Evolutionary conservation across 805 yeast species (phyloP).

Genomic region (Millerago galiae): DNA sequence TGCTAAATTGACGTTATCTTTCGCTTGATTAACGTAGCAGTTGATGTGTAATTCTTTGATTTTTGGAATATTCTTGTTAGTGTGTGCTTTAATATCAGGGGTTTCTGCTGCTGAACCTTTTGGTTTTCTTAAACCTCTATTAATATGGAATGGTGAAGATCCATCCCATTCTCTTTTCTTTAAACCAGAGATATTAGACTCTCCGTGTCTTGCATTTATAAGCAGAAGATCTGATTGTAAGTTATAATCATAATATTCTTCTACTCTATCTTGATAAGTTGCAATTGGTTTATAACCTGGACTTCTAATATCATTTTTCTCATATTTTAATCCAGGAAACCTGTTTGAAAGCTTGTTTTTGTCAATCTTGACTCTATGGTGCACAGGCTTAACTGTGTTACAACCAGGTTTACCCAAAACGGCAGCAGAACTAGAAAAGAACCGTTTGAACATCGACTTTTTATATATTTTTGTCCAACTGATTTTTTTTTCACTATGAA

Average conservation of each 20-base stretch:
- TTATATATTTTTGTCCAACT: not conserved
- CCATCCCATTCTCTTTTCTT: slow-evolving; percentile 83
- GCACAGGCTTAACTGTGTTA: slow-evolving; percentile 85
- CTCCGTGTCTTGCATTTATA: slow-evolving; percentile 67
- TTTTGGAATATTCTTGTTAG: slow-evolving; percentile 65
- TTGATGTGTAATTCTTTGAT: slow-evolving; percentile 64
- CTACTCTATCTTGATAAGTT: slow-evolving; percentile 73
- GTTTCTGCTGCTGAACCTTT: slow-evolving; percentile 68
- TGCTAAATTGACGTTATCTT: slow-evolving; percentile 63
- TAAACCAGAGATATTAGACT: slow-evolving; percentile 45
- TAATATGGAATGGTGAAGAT: slow-evolving; percentile 79
- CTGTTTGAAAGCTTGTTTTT: slow-evolving; percentile 72
- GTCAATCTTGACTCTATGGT: slow-evolving; percentile 73
- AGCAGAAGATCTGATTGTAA: slow-evolving; percentile 72
- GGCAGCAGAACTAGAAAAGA: slow-evolving; percentile 17
- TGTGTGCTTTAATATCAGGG: slow-evolving; percentile 64
- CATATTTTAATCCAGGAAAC: slow-evolving; percentile 58
- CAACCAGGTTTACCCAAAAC: slow-evolving; percentile 44
- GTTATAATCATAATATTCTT: slow-evolving; percentile 70
- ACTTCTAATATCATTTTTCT: slow-evolving; percentile 71
- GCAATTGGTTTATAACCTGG: slow-evolving; percentile 70
- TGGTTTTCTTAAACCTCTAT: slow-evolving; percentile 74
- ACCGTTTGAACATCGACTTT: slow-evolving; percentile 12
- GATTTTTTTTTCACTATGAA: not conserved
- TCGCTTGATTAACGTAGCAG: slow-evolving; percentile 70